Conservation (phyloP, 768 basidiomycete species). For the Mycena venus region DNA sequence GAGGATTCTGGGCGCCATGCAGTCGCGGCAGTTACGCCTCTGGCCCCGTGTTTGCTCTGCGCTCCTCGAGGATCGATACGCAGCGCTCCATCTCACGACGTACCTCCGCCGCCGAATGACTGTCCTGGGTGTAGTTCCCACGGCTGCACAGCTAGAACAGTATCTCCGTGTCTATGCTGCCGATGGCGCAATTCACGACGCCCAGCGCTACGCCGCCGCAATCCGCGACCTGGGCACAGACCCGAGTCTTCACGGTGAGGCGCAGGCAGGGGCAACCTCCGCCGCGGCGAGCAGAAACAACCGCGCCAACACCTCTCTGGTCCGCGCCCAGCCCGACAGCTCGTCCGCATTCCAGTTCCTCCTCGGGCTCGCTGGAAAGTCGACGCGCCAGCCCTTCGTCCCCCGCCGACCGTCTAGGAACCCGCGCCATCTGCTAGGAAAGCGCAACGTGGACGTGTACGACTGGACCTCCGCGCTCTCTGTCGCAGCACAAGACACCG, state of each 20-base stretch:
- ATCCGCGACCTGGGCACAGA: slow-evolving; percentile 43
- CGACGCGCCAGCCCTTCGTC: slow-evolving; percentile 1
- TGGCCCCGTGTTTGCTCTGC: slow-evolving; percentile 55
- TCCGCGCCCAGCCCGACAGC: slow-evolving; percentile 57
- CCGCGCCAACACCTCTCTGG: slow-evolving; percentile 57
- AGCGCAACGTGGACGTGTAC: slow-evolving; percentile 54
- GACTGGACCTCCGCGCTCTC: slow-evolving; percentile 63
- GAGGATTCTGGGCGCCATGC: slow-evolving; percentile 61
- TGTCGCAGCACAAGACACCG: slow-evolving; percentile 57
- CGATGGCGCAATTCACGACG: slow-evolving; percentile 58
- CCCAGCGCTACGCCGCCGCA: slow-evolving; percentile 53
- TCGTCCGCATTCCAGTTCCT: slow-evolving; percentile 65
- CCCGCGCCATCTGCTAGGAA: slow-evolving; percentile 30
- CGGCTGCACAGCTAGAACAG: slow-evolving; percentile 59
- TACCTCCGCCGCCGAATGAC: slow-evolving; percentile 59
- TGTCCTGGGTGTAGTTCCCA: slow-evolving; percentile 54
- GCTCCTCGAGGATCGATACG: slow-evolving; percentile 64
- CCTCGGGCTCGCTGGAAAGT: slow-evolving; percentile 40
- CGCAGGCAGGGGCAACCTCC: not conserved
- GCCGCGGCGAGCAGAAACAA: slow-evolving; percentile 30
- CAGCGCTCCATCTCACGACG: slow-evolving; percentile 64
- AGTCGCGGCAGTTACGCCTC: slow-evolving; percentile 56
- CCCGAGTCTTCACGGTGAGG: not conserved
- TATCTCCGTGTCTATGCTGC: slow-evolving; percentile 63
- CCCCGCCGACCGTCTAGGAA: slow-evolving; percentile 17